Evolutionary conservation across 805 yeast genomes (phyloP), one percentile per base, ranked within the genome.

Genomic region (Candida xyloterini): DNA sequence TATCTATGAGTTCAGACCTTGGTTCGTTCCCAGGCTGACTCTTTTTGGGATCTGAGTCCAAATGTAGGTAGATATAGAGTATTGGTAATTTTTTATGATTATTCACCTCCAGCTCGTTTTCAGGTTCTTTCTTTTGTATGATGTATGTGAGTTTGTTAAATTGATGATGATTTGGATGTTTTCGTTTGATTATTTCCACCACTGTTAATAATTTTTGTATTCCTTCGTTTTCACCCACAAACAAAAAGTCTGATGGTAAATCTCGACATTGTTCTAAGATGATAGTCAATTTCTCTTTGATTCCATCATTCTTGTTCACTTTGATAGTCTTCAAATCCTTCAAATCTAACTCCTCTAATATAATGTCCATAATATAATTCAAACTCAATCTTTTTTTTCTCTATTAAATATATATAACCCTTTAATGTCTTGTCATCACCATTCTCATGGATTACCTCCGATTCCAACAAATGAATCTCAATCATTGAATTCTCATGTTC

Each of bases 381-480:
- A 11, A 23, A 30, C n/a, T 26, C 10, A n/a, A 31, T 10, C 5
- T 28, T 16, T 27, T 38, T 31, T 31, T 38, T 30, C 16, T 18
- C 22, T 11, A 16, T 3, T 3, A 14, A 26, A 15, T 15, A 21
- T 10, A n/a, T 18, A 29, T 16, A 30, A 13, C 25, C 16, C 16
- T 25, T 23, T 9, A 23, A 38, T 38, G 42, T 31, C 42, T 28
- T 38, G 42, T 28, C 63, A 62, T 42, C 52, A 47, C 6, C 77
- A 71, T 44, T 58, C 60, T 27, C 72, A 67, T 48, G 58, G 46
- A 49, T 77, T 68, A 59, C 79, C 88, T 1, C 85, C 91, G 16
- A 74, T 81, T 24, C 84, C 87, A 7, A 90, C 96, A 0, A 73
- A 67, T 40, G 66, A 74, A 4, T 70, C 84, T 1, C 93, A 83